Conservation (phyloP, 768 basidiomycete species). For the Suillus placidus region DNA sequence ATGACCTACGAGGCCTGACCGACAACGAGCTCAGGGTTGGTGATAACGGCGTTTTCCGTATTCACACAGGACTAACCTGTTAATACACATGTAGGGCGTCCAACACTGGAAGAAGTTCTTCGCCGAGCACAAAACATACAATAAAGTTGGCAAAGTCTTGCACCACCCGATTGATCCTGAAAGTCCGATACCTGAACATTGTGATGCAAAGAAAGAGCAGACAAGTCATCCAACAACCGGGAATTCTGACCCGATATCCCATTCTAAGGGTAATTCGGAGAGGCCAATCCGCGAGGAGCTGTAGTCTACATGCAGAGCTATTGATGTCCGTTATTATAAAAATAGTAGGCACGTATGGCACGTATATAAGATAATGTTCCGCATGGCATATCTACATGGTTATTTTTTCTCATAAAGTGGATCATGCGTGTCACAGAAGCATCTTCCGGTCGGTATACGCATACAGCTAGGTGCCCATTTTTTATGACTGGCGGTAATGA, state of each 20-base stretch:
- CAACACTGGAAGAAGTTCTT: conserved; percentile 93
- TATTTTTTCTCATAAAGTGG: neutral
- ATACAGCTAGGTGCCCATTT: neutral
- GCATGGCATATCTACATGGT: neutral
- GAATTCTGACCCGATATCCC: conserved; percentile 30
- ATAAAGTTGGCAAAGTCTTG: conserved; percentile 72
- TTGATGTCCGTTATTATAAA: conserved; percentile 21
- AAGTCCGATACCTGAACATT: conserved; percentile 74
- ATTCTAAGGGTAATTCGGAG: conserved; percentile 11
- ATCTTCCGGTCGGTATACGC: neutral
- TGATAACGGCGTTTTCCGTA: conserved; percentile 10
- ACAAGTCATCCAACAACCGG: conserved; percentile 27
- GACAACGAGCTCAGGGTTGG: conserved; percentile 72
- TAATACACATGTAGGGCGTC: conserved; percentile 54
- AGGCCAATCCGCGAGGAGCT: conserved; percentile 29
- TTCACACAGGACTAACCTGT: conserved; percentile 7
- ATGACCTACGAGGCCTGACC: conserved; percentile 84
- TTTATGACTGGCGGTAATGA: conserved; percentile 6
- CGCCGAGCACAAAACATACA: conserved; percentile 76
- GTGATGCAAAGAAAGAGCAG: conserved; percentile 61
- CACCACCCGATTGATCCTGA: conserved; percentile 78
- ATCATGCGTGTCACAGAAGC: neutral
- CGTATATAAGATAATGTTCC: conserved; percentile 18
- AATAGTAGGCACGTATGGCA: conserved; percentile 24
- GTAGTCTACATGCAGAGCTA: conserved; percentile 27